Evolutionary conservation across 1,284 basidiomycete genomes (phyloP), one percentile per base, ranked within the genome.

Genomic region (Ganoderma multipileum): DNA sequence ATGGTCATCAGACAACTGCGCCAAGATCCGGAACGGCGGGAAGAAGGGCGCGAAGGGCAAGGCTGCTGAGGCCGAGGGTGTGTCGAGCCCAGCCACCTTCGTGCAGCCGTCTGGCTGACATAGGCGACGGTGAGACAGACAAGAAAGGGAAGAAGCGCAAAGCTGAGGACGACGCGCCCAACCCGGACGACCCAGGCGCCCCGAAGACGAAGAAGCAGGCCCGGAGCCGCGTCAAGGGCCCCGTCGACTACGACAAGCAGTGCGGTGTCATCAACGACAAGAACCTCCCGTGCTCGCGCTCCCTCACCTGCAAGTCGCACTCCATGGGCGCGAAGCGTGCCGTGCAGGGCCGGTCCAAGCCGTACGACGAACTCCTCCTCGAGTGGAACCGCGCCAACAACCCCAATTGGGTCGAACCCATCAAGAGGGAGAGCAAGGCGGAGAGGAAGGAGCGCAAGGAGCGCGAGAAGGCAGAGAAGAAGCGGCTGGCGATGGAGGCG

Each of bases 181-280:
- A 76, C n/a, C 77, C 78, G 1, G 86, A 88, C 20, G 87, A 90
- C 73, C 83, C 89, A 7, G 80, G 83, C 39, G 83, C 85, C 50
- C 89, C 90, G 3, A 85, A 86, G 68, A 95, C 95, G 82, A 95
- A 94, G 79, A 93, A 94, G 79, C 86, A 90, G 14, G 81, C 84
- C 62, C 94, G 92, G 77, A 89, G 90, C 16, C 89, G 95, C 55
- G 81, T 88, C 69, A 93, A 95, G 76, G 94, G 94, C 2, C 95
- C 95, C 2, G 89, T 97, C 64, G 93, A 99, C 79, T 91, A 93
- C 72, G 95, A 98, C 83, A 91, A 90, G 71, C 96, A 99, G 76
- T 99, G 97, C 75, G 97, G 98, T 66, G 97, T 99, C 58, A 97
- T 98, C 80, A 99, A 97, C 82, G 97, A 98, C 83, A 98, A 98